Evolutionary conservation across 2,329 filamentous ascomycete genomes (phyloP), one percentile per base, ranked within the genome.

Genomic region (Xylariaceae sp.): DNA sequence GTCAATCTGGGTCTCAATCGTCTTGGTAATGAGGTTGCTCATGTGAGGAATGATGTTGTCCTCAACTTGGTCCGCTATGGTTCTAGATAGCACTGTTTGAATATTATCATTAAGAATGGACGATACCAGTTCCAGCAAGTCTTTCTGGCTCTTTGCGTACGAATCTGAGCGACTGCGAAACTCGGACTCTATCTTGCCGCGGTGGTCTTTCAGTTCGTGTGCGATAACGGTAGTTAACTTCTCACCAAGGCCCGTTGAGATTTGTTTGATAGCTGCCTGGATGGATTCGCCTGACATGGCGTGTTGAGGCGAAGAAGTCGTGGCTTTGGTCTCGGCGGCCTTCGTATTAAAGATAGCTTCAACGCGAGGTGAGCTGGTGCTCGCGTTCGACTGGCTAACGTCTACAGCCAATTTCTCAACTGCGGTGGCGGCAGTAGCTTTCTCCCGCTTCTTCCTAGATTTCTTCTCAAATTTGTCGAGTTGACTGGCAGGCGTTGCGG

Each of bases 41-140:
- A 97, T 78, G 37, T 86, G 80, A 9, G 94, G 93, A 55, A 96
- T 78, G 50, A 97, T 84, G 11, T 86, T 81, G 57, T 86, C 81
- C 62, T 90, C 83, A 65, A 96, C 90, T 72, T 89, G 88, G 52
- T 86, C 82, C 51, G 85, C 83, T 54, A 96, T 87, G 66, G 96
- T 89, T 62, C 85, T 86, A 62, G 86, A 81, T 44, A 97, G 81
- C 18, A 90, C 89, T 68, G 88, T 87, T 73, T 87, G 81, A 17
- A 83, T 85, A 69, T 86, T 86, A 61, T 82, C 79, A 64, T 83
- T 85, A 52, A 88, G 77, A 39, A 86, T 82, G 39, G 82, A 76
- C 3, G 82, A 84, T 44, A 86, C 82, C 71, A 82, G 78, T 62
- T 83, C 79, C 48, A 86, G 75, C 15, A 86, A 73, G 66, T 80